Evolutionary conservation across 805 yeast genomes (phyloP), one percentile per base, ranked within the genome.

Genomic region (Zygotorulaspora florentina): DNA sequence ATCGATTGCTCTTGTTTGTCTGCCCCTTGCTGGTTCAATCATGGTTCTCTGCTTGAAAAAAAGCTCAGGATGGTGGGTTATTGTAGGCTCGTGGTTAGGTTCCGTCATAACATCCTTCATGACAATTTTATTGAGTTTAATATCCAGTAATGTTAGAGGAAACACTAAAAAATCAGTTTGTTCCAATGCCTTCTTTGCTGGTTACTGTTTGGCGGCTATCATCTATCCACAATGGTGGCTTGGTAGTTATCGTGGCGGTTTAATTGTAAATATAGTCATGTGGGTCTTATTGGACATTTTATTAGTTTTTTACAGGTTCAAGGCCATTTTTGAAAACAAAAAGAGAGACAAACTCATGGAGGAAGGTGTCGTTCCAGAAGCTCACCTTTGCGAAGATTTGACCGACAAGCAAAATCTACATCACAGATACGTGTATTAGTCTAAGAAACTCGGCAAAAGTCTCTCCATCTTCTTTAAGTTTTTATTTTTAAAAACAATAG

Each of bases 341-440:
- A 53, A 47, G 34, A 53, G 59, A 41, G 60, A 56, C 6, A 41
- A 36, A 6, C 37, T 55, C 16, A 42, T 38, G 26, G 51, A 40
- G 42, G 40, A 29, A 13, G 49, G 44, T 4, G 10, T 36, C 27
- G 34, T 58, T 12, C 52, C 53, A 8, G 59, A 53, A 11, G 54
- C 50, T 42, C 57, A 55, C 8, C 50, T 48, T 6, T 30, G 30
- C 20, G 39, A 29, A 13, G 67, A 63, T 48, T 45, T 63, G 39
- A 61, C 65, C 8, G 66, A 63, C 50, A 57, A 47, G 29, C 58
- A 56, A 35, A 61, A 59, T 43, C 20, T 55, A 2, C 46, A 49
- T 30, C 65, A 61, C 39, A 46, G 61, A 37, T 61, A 59, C 38
- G 50, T 47, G 8, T 39, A 47, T 35, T 47, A 30, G 27, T 4